Percentiles rank a stretch among this genome's conserved stretches.
These are phyloP conservation scores for Thalassiosira profunda DNA, from an alignment of 108 stramenopile genomes.

Conservation along the genomic window DNA sequence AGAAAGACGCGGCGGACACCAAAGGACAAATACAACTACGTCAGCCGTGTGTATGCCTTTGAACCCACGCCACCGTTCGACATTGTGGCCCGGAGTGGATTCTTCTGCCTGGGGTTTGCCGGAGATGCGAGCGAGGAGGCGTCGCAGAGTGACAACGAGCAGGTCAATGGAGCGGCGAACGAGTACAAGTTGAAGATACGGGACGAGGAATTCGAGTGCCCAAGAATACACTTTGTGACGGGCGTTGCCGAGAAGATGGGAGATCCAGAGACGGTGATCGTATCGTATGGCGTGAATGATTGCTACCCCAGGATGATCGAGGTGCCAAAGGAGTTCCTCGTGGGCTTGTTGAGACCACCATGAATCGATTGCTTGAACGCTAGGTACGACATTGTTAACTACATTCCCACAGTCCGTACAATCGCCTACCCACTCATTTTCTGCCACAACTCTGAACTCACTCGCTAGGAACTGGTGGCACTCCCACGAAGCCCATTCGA, in stretches of 20 bases:
- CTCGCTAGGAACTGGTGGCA: too few relatives aligned
- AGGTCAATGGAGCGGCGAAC: constrained; percentile 27
- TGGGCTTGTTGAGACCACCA: constrained; percentile 30
- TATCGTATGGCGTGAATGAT: constrained; percentile 54
- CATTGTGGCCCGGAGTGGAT: constrained; percentile 45
- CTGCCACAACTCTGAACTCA: too few relatives aligned
- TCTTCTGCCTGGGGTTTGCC: constrained; percentile 51
- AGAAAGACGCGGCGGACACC: constrained; percentile 16
- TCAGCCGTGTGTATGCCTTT: constrained; percentile 39
- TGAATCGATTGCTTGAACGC: too few relatives aligned
- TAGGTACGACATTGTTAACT: too few relatives aligned
- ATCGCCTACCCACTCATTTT: too few relatives aligned
- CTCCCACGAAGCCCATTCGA: too few relatives aligned
- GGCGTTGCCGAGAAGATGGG: constrained; percentile 47
- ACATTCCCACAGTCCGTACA: too few relatives aligned
- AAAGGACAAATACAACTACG: constrained; percentile 28
- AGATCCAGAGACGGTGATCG: constrained; percentile 39
- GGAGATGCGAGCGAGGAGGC: constrained; percentile 3
- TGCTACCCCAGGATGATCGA: constrained; percentile 56
- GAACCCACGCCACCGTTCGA: constrained; percentile 41
- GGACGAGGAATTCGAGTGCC: constrained; percentile 22
- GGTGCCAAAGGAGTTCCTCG: constrained; percentile 38
- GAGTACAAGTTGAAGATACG: constrained; percentile 31
- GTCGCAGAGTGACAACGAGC: constrained; percentile 36
- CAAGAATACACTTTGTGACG: constrained; percentile 45